Base-by-base conservation (phyloP, 495 filamentous ascomycete genomes). In the Lophium mytilinum region DNA sequence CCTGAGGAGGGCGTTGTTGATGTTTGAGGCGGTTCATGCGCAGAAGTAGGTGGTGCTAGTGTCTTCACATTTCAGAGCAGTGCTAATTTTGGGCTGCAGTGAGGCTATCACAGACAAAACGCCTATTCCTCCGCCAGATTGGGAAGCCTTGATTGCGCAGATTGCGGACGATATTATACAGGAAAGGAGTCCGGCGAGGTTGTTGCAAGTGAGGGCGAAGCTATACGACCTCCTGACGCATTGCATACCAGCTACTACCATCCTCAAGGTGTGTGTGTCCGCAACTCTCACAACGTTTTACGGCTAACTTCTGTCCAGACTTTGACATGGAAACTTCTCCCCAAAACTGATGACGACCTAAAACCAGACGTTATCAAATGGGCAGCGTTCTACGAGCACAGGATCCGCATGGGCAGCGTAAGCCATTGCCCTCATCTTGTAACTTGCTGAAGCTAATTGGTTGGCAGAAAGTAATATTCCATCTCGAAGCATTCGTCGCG, bases 401-500 rank as follows among this genome's bases (percentile, higher is more conserved):
- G 93, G 58, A 87, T 96, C 68, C 85, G 85, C 60, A 81, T 87
- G 59, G 93, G 93, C 39, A 92, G 74, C 56, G 81, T 84, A 73
- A 71, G 78, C 68, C 50, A 30, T 39, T n/a, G 6, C 33, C 50
- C 42, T 8, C 24, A 21, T 15, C 35, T 18, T 19, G 5, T 17
- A 10, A 35, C 42, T 33, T 36, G 3, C 11, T n/a, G 53, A 35
- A 6, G 9, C 17, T 61, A 37, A 24, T 41, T 41, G 9, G 17
- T 3, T 41, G 8, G n/a, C 50, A 84, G 77, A 98, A 98, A 80
- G 85, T 91, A 21, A 96, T 98, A 46, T 98, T 98, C 71, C 93
- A 98, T 63, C 79, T 98, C 0, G 93, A 98, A 75, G 93, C 93
- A 19, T 98, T 97, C 73, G 92, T 98, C 36, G 92, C 94, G 33